Percentiles rank a stretch among this genome's conserved stretches.
Evolutionary conservation across 1,139 yeast genomes (phyloP).

Genomic region (Waltiozyma solani): DNA sequence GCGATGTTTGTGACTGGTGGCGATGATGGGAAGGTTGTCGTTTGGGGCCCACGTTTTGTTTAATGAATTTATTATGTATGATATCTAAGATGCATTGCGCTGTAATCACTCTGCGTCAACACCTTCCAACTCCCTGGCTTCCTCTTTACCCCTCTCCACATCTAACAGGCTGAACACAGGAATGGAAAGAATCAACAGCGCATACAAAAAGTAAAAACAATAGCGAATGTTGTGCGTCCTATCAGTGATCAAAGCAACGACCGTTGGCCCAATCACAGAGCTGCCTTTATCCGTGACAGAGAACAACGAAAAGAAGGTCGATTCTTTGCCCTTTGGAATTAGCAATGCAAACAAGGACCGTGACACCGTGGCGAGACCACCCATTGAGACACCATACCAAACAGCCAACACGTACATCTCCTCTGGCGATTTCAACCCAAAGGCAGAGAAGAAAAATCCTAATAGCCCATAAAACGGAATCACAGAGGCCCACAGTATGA

Average conservation of each 20-base stretch:
- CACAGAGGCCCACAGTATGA: conserved; percentile 48
- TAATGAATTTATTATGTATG: no score
- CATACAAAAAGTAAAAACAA: conserved; percentile 50
- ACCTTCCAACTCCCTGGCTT: conserved; percentile 28
- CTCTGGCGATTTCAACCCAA: conserved; percentile 48
- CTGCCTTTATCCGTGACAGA: conserved; percentile 71
- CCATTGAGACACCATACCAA: conserved; percentile 64
- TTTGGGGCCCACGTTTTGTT: conserved; percentile 40
- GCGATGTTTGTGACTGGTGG: conserved; percentile 62
- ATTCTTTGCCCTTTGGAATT: conserved; percentile 61
- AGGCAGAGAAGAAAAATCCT: conserved; percentile 39
- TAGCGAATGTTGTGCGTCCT: conserved; percentile 58
- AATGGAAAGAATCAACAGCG: conserved; percentile 38
- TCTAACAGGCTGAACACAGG: conserved; percentile 41
- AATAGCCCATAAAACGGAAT: conserved; percentile 59
- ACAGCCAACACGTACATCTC: conserved; percentile 58
- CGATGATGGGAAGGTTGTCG: conserved; percentile 61
- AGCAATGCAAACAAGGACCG: conserved; percentile 53
- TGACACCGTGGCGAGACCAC: conserved; percentile 56
- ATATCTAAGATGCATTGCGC: no score
- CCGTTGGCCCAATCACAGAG: conserved; percentile 55
- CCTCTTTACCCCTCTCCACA: conserved; percentile 44
- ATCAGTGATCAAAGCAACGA: conserved; percentile 59
- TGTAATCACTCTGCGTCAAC: conserved; percentile 15
- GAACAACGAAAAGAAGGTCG: conserved; percentile 59